Conservation (phyloP, 495 filamentous ascomycete species). For the Penicillium argentinense region DNA sequence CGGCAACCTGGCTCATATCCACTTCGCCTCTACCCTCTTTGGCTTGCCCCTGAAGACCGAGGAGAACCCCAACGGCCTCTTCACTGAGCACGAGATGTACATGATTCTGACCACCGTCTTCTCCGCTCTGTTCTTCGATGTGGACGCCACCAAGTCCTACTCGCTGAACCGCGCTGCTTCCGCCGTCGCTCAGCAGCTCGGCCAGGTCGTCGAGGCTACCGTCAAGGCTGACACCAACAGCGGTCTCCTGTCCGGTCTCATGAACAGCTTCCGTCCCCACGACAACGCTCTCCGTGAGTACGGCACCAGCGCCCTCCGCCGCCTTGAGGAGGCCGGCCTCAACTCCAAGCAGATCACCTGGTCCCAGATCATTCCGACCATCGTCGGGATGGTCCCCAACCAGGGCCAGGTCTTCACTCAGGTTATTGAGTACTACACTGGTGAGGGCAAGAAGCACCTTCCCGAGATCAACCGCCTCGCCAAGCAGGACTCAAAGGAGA, state of each 20-base stretch:
- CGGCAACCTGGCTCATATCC: slow-evolving; percentile 68
- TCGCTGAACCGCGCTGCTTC: slow-evolving; percentile 60
- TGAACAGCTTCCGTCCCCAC: slow-evolving; percentile 55
- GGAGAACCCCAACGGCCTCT: slow-evolving; percentile 65
- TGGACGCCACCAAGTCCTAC: slow-evolving; percentile 53
- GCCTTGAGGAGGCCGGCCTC: slow-evolving; percentile 63
- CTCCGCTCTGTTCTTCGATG: slow-evolving; percentile 54
- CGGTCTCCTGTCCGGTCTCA: slow-evolving; percentile 54
- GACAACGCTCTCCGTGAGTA: slow-evolving; percentile 60
- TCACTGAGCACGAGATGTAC: slow-evolving; percentile 79
- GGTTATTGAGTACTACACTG: slow-evolving; percentile 77
- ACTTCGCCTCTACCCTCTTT: slow-evolving; percentile 72
- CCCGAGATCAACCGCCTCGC: slow-evolving; percentile 58
- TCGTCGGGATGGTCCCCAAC: slow-evolving; percentile 62
- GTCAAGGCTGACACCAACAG: slow-evolving; percentile 64
- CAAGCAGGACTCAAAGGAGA: slow-evolving; percentile 44
- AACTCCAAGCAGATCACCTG: slow-evolving; percentile 69
- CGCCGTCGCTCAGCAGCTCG: slow-evolving; percentile 61
- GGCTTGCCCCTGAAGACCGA: slow-evolving; percentile 71
- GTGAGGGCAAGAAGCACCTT: slow-evolving; percentile 53
- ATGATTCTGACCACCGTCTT: slow-evolving; percentile 70
- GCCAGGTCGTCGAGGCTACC: slow-evolving; percentile 57
- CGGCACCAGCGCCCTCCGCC: slow-evolving; percentile 68
- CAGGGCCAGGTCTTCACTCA: slow-evolving; percentile 75
- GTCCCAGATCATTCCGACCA: slow-evolving; percentile 65